Base-by-base conservation (phyloP, 331 rosid genomes). In the Prunus yedoensis region DNA sequence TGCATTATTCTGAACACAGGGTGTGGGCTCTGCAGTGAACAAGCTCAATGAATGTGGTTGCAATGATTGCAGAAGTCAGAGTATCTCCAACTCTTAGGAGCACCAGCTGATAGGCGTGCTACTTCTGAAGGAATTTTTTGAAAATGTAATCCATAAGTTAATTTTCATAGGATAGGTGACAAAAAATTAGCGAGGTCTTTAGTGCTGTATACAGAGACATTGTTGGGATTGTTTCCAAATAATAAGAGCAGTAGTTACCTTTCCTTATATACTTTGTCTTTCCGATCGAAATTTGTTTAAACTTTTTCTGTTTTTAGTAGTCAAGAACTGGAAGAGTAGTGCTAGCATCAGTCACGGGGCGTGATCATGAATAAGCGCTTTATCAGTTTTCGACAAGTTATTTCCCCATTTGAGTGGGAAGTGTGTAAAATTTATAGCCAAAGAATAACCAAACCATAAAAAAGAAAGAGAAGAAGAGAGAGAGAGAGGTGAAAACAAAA, bases 1-100 rank as follows among this genome's bases (percentile, higher is more conserved):
- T 20, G 51, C 66, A 62, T 71, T 43, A 71, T 76, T 75, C 16
- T 27, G 56, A 81, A 83, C 53, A 43, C 89, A 94, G 96, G 97
- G 98, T 14, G 89, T 91, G 14, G 98, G 95, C 6, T 90, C 98
- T 4, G 98, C 96, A 4, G 90, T 94, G 35, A 94, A 94, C 89
- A 85, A 84, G 87, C 93, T 94, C 47, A 94, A 94, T 80, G 91
- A n/a, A 94, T 49, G 86, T 82, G 15, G 87, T 91, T 67, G 97
- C 96, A 15, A 94, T 91, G 98, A 90, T 94, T 50, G 98, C 97
- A 21, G 96, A 86, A 66, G 96, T 94, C 35, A 84, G 71, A 89
- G 93, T 80, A 88, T 94, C 66, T 88, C 97, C 27, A 74, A 83
- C 77, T 90, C 98, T 77, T 94, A 74, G 77, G 77, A 25, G 81